Percentiles rank a stretch among this genome's conserved stretches.
Conservation (phyloP, 805 yeast species). For the Nakazawaea peltata region DNA sequence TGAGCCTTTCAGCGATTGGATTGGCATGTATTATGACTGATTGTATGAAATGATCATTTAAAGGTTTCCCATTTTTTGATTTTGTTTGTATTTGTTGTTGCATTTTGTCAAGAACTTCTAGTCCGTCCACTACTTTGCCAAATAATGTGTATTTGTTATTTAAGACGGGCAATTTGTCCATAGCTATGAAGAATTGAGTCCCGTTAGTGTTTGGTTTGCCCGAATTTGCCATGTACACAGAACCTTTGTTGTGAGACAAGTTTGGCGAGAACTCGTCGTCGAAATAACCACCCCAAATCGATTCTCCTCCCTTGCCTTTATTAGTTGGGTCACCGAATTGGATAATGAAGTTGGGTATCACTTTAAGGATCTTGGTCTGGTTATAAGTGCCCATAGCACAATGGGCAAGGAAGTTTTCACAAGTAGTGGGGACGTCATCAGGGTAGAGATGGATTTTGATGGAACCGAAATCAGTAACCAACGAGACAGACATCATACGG, state of each 20-base stretch:
- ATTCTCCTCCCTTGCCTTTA: constrained; percentile 21
- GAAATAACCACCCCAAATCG: constrained; percentile 20
- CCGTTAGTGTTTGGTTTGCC: constrained; percentile 52
- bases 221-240: constrained; percentile 49
- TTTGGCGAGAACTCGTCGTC: constrained; percentile 17
- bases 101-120: constrained; percentile 19
- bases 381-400: constrained; percentile 35
- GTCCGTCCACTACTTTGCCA: constrained; percentile 14
- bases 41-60: constrained; percentile 19
- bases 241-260: constrained; percentile 16
- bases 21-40: constrained; percentile 32
- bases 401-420: constrained; percentile 33
- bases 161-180: constrained; percentile 15
- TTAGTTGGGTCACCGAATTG: constrained; percentile 33
- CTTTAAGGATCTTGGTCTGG: constrained; percentile 29
- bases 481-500: constrained; percentile 16
- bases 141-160: constrained; percentile 20
- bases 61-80: constrained; percentile 27
- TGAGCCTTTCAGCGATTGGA: constrained; percentile 31
- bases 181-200: constrained; percentile 45
- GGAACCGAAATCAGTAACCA: constrained; percentile 30
- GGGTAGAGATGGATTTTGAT: constrained; percentile 30
- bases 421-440: constrained; percentile 27
- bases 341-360: constrained; percentile 42
- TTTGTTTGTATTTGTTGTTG: constrained; percentile 20